These are phyloP conservation scores for Talaromyces piceae DNA, from an alignment of 2,329 filamentous ascomycete genomes.

Conservation along the genomic window DNA sequence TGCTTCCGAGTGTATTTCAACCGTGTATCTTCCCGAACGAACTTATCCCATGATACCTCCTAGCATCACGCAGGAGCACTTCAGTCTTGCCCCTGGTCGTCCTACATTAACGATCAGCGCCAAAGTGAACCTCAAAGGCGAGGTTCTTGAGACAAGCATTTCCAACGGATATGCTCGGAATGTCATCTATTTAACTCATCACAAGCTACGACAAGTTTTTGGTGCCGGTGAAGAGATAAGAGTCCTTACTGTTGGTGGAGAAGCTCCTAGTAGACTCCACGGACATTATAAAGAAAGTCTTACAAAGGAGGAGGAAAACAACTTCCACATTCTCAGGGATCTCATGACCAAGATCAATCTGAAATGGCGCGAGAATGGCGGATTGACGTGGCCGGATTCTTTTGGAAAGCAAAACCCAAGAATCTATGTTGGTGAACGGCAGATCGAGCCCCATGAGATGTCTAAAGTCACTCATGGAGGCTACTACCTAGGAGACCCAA, in stretches of 20 bases:
- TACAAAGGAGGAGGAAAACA: conserved; percentile 26
- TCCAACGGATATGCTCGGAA: conserved; percentile 48
- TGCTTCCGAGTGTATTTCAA: conserved; percentile 47
- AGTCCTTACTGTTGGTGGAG: conserved; percentile 26
- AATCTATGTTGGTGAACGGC: conserved; percentile 2
- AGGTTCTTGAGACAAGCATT: conserved; percentile 49
- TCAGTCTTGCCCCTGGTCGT: conserved; percentile 48
- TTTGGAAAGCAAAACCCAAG: not conserved
- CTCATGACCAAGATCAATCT: conserved; percentile 34
- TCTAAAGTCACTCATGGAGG: conserved; percentile 16
- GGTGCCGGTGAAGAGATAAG: conserved; percentile 24
- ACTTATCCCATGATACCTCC: conserved; percentile 51
- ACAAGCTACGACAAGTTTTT: conserved; percentile 30
- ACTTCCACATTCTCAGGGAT: conserved; percentile 28
- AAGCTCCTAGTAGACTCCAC: conserved; percentile 14
- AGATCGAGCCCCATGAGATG: conserved; percentile 2
- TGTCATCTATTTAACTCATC: conserved; percentile 46
- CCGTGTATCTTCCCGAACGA: conserved; percentile 47
- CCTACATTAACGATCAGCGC: conserved; percentile 56
- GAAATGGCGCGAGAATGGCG: conserved; percentile 31
- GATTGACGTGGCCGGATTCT: conserved; percentile 25
- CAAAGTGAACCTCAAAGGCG: conserved; percentile 44
- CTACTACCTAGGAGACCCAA: conserved; percentile 35
- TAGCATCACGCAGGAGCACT: conserved; percentile 41
- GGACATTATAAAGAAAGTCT: conserved; percentile 20